Percentiles rank a stretch among this genome's conserved stretches.
phyloP scores from a whole-genome alignment of 257 asterid species.

The Solanum medicagineum region DNA sequence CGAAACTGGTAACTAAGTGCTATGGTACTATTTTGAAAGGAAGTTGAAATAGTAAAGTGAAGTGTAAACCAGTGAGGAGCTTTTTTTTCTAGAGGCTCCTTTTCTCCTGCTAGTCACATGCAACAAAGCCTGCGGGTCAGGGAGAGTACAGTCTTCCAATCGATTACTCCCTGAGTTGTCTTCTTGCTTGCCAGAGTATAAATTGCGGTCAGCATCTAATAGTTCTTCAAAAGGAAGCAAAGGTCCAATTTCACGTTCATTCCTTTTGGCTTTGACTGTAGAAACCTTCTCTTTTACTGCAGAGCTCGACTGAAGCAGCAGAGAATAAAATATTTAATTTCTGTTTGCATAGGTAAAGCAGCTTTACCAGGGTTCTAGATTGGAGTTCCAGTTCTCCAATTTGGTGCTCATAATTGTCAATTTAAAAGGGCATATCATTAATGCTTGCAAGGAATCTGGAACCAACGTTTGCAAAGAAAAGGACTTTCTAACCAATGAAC shows the following conservation, averaged over 20 bases:
- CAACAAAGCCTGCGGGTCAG: slow-evolving; percentile 55
- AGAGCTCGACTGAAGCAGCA: slow-evolving; percentile 41
- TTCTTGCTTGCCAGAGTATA: slow-evolving; percentile 24
- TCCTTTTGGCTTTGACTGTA: slow-evolving; percentile 31
- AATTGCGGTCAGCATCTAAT: slow-evolving; percentile 27
- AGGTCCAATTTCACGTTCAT: slow-evolving; percentile 24
- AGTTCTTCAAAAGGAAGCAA: slow-evolving; percentile 72
- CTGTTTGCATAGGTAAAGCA: background rate
- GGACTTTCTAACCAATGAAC: background rate
- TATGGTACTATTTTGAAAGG: background rate
- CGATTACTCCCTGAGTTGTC: slow-evolving; percentile 14
- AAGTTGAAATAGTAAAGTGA: background rate
- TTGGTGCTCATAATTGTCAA: background rate
- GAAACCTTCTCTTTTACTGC: slow-evolving; percentile 33
- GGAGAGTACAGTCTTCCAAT: slow-evolving; percentile 40
- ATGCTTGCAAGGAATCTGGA: background rate
- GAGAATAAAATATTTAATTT: slow-evolving; percentile 4
- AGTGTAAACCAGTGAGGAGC: slow-evolving; percentile 49
- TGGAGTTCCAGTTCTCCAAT: background rate
- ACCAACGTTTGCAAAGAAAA: background rate
- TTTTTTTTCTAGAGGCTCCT: slow-evolving; percentile 45
- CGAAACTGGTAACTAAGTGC: background rate
- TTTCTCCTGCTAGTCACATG: slow-evolving; percentile 86
- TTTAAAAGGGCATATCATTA: background rate
- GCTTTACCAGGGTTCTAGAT: background rate